Evolutionary conservation across 164 flowering plant species (phyloP), one percentile per base, ranked within the genome.

Genomic region (Nelumbo lutea): DNA sequence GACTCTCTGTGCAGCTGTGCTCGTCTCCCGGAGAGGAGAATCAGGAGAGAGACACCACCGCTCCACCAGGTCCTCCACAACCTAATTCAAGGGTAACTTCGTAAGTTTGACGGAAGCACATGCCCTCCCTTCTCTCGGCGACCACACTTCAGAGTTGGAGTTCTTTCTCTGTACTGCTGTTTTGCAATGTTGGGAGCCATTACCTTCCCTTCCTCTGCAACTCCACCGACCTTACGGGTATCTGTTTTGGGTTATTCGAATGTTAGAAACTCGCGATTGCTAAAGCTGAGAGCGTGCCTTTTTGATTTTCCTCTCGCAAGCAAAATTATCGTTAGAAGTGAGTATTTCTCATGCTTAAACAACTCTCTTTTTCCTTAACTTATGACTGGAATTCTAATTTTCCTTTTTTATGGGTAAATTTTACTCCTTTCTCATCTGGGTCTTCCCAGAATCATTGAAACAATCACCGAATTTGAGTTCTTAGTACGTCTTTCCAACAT

Each of bases 321-420:
- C 83, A 79, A 69, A 76, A 78, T 84, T 74, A 61, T 84, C 62
- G 82, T 84, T 46, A 69, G 62, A 75, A 84, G 87, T 84, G 77
- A 75, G 68, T n/a, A 6, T 0, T 40, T 56, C 46, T 61, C 64
- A 44, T 15, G 3, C 42, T 43, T 38, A 9, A 51, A 59, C 15
- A 15, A 51, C 58, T 66, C 59, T 42, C 39, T 13, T 56, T 13
- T 13, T 8, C 55, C n/a, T n/a, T n/a, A 7, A 51, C 10, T 66
- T 42, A 10, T n/a, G 3, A 44, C 56, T 3, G 1, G 2, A 52
- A 11, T 14, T 59, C 4, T 46, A 4, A 46, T 46, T 4, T 4
- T 46, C 4, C 7, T 46, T 57, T 5, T 9, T 63, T 5, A 1
- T 63, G 27, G 27, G 27, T 27, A 27, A 45, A 63, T 13, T 9